Evolutionary conservation across 768 basidiomycete genomes (phyloP).

Genomic region (Agrocybe chaxingu): DNA sequence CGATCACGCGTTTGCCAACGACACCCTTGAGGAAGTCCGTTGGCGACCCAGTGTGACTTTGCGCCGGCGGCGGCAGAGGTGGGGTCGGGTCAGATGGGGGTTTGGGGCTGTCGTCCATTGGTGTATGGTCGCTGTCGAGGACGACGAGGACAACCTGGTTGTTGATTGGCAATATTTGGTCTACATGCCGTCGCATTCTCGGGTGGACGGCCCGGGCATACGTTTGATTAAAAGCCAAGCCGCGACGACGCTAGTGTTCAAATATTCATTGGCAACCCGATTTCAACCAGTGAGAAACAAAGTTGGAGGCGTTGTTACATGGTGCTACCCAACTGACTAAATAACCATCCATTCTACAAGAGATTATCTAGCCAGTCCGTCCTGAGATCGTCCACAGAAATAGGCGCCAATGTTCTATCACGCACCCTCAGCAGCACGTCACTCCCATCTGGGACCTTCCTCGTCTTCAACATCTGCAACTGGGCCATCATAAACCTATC

Average conservation of each 20-base stretch:
- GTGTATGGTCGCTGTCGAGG: background rate
- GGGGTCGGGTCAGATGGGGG: conserved; percentile 28
- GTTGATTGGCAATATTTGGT: too few relatives aligned
- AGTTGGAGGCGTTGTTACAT: too few relatives aligned
- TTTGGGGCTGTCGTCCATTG: conserved; percentile 23
- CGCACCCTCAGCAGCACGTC: conserved; percentile 5
- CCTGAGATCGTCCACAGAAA: conserved; percentile 3
- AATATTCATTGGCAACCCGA: too few relatives aligned
- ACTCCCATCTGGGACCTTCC: background rate
- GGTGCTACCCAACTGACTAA: too few relatives aligned
- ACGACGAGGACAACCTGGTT: background rate
- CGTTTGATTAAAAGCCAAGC: too few relatives aligned
- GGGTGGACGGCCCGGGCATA: too few relatives aligned
- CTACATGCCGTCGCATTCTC: too few relatives aligned
- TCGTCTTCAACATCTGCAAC: conserved; percentile 15
- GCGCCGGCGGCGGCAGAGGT: conserved; percentile 49
- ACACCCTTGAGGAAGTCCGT: conserved; percentile 94
- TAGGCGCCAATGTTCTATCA: conserved; percentile 1
- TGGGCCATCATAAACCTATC: conserved; percentile 27
- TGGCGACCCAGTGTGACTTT: conserved; percentile 69
- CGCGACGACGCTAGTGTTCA: too few relatives aligned
- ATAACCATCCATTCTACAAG: background rate
- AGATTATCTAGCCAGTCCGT: conserved; percentile 2
- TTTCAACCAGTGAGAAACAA: too few relatives aligned
- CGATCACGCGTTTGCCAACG: conserved; percentile 93